Conservation (phyloP, 768 basidiomycete genomes). For the Dacryopinax primogenitus region DNA sequence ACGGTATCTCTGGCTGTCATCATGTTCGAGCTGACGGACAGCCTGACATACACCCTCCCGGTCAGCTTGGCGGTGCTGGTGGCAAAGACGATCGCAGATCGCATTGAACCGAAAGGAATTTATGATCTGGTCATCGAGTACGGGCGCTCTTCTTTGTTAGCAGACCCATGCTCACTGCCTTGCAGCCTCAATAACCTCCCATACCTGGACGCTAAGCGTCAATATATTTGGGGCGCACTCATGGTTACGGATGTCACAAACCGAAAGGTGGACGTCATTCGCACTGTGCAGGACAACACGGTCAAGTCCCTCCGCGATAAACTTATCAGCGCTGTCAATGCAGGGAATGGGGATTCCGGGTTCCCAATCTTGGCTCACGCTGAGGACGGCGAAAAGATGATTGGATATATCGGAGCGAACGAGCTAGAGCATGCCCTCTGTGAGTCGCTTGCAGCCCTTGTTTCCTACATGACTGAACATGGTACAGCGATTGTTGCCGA, state of each 20-base stretch:
- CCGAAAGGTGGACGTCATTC: conserved; percentile 54
- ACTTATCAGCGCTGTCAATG: conserved; percentile 43
- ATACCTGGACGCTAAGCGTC: conserved; percentile 80
- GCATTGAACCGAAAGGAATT: conserved; percentile 83
- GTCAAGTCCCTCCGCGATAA: conserved; percentile 62
- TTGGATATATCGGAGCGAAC: conserved; percentile 82
- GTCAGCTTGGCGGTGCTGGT: conserved; percentile 77
- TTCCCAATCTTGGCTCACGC: conserved; percentile 58
- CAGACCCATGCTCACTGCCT: neutral
- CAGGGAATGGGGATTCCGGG: conserved; percentile 55
- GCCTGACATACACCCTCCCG: conserved; percentile 81
- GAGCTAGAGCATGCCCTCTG: conserved; percentile 90
- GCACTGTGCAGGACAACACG: conserved; percentile 59
- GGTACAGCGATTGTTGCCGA: conserved; percentile 58
- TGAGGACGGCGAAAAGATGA: conserved; percentile 50
- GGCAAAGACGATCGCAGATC: conserved; percentile 81
- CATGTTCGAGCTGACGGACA: conserved; percentile 88
- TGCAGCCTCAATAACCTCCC: conserved; percentile 67
- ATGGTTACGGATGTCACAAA: conserved; percentile 70
- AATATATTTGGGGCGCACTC: conserved; percentile 72
- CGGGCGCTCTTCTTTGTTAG: conserved; percentile 14
- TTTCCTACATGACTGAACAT: neutral
- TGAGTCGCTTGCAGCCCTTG: conserved; percentile 22
- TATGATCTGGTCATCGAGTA: conserved; percentile 92
- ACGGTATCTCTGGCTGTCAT: conserved; percentile 93